Conservation (phyloP, 352 stramenopile genomes). For the Globisporangium mamillatum region DNA sequence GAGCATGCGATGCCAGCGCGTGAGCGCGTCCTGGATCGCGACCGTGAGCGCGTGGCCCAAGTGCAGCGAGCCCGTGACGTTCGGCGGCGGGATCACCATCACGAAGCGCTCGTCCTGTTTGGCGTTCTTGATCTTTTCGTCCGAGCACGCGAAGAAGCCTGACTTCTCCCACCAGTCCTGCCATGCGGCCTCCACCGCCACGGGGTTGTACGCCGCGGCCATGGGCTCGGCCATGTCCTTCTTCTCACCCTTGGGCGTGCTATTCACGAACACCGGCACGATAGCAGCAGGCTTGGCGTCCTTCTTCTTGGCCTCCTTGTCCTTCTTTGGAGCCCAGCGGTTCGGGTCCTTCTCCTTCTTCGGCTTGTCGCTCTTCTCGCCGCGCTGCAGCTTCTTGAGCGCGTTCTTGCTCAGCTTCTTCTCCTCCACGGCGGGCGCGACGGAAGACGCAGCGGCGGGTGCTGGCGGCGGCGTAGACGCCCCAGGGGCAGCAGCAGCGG, state of each 20-base stretch:
- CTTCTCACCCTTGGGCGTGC: constrained; percentile 93
- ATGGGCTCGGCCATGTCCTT: constrained; percentile 93
- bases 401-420: constrained; percentile 94
- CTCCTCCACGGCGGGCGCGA: constrained; percentile 24
- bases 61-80: constrained; percentile 92
- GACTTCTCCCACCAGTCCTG: constrained; percentile 98
- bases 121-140: constrained; percentile 72
- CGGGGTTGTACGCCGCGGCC: constrained; percentile 93
- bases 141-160: constrained; percentile 95
- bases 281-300: constrained; percentile 36
- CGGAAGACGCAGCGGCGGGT: neutral
- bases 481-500: neutral
- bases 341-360: constrained; percentile 97
- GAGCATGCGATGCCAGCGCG: constrained; percentile 98
- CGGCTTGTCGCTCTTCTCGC: constrained; percentile 83
- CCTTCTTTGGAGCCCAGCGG: constrained; percentile 82
- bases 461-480: constrained; percentile 17
- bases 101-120: constrained; percentile 92
- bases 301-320: constrained; percentile 87
- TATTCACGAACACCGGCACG: constrained; percentile 85
- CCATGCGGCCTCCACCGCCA: constrained; percentile 97
- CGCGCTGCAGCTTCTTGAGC: constrained; percentile 92
- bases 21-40: constrained; percentile 96
- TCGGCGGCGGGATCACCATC: constrained; percentile 94
- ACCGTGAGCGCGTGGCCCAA: constrained; percentile 99